Evolutionary conservation across 1,139 yeast genomes (phyloP).

Genomic region (Saccharomyces hybrid): DNA sequence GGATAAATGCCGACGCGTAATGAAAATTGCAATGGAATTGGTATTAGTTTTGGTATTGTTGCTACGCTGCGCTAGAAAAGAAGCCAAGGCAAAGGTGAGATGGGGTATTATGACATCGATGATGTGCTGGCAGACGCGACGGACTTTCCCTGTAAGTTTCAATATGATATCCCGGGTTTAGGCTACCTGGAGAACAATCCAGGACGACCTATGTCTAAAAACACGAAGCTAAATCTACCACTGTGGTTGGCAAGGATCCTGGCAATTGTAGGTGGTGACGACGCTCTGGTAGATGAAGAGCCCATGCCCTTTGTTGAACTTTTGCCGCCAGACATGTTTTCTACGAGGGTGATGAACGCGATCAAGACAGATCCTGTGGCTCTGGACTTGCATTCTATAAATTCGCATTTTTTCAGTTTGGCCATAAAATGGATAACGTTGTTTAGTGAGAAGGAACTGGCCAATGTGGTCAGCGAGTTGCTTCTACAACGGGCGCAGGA

Average conservation of each 20-base stretch:
- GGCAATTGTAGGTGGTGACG: constrained; percentile 44
- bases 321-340: constrained; percentile 60
- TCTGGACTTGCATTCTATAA: constrained; percentile 61
- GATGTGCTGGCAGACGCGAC: constrained; percentile 75
- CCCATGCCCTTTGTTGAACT: constrained; percentile 59
- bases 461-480: constrained; percentile 45
- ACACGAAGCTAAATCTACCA: constrained; percentile 71
- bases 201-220: constrained; percentile 47
- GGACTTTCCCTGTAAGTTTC: constrained; percentile 72
- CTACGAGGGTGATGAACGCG: constrained; percentile 63
- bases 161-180: constrained; percentile 70
- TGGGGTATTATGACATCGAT: constrained; percentile 72
- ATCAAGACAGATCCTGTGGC: constrained; percentile 65
- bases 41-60: neutral
- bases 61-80: neutral
- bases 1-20: constrained; percentile 1
- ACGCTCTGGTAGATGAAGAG: constrained; percentile 26
- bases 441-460: constrained; percentile 58
- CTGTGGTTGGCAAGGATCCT: constrained; percentile 81
- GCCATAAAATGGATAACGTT: constrained; percentile 69
- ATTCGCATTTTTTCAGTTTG: constrained; percentile 58
- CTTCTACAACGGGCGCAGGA: constrained; percentile 59
- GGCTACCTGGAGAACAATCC: constrained; percentile 85
- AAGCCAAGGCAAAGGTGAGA: constrained; percentile 8
- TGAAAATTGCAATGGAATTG: constrained; percentile 1